Percentiles rank a stretch among this genome's conserved stretches.
phyloP scores from a whole-genome alignment of 2,329 filamentous ascomycete species.

The Pseudogymnoascus sp. region DNA sequence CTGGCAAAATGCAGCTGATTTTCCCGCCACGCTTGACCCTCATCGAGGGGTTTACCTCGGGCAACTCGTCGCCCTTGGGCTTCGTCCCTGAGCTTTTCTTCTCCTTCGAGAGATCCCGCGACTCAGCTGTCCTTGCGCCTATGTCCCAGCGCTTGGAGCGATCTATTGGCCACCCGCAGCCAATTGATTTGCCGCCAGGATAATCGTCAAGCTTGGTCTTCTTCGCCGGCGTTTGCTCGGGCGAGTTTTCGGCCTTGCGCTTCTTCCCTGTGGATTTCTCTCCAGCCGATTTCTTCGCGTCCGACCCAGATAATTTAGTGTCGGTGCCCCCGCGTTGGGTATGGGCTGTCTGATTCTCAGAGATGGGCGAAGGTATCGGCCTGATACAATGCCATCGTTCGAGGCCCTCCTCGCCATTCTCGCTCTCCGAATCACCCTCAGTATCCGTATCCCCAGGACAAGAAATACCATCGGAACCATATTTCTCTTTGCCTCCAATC shows the following conservation, averaged over 20 bases:
- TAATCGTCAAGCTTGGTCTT: not conserved
- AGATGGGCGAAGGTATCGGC: not conserved
- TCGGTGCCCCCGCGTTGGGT: not conserved
- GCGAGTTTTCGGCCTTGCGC: not conserved
- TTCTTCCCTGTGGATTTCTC: not conserved
- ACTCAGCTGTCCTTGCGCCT: not conserved
- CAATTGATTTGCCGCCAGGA: not conserved
- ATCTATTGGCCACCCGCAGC: not conserved
- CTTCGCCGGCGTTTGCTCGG: not conserved
- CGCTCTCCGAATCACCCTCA: not conserved
- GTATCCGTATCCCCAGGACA: not conserved
- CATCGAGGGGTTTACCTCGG: not conserved
- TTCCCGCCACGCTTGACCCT: not conserved
- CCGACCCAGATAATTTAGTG: not conserved
- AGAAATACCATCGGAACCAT: not conserved
- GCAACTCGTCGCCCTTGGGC: not conserved
- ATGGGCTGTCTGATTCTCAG: not conserved
- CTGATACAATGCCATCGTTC: not conserved
- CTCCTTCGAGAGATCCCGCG: not conserved
- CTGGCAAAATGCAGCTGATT: not conserved
- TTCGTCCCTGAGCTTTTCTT: not conserved
- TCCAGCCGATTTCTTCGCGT: not conserved
- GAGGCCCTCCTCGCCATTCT: not conserved
- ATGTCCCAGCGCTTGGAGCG: not conserved
- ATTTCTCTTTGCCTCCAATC: not conserved